These are phyloP conservation scores for Hypericum perforatum DNA, from an alignment of 345 rosid species.

Conservation along the genomic window DNA sequence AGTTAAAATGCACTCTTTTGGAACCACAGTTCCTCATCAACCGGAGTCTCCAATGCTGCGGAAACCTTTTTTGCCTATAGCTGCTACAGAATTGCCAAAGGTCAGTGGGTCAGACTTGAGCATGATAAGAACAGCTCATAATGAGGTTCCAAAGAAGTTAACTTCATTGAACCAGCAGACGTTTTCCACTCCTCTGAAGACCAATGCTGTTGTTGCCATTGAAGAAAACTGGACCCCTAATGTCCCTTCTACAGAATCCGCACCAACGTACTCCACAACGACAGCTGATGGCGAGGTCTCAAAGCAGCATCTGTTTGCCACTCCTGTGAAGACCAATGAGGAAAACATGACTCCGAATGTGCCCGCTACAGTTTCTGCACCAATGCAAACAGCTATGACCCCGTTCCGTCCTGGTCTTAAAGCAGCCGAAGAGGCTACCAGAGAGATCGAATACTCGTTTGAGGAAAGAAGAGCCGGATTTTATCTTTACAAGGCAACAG, in stretches of 20 bases:
- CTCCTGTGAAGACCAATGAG: conserved; percentile 23
- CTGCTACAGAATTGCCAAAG: conserved; percentile 43
- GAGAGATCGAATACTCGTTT: conserved; percentile 69
- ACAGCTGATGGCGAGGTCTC: too few relatives aligned
- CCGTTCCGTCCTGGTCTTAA: conserved; percentile 39
- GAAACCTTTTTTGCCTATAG: conserved; percentile 80
- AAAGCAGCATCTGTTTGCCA: too few relatives aligned
- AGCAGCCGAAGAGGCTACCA: conserved; percentile 25
- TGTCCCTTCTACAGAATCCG: too few relatives aligned
- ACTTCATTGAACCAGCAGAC: conserved; percentile 18
- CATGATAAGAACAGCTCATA: conserved; percentile 18
- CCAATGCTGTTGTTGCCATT: conserved; percentile 3
- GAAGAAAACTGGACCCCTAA: too few relatives aligned
- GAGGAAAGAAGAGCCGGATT: conserved; percentile 91
- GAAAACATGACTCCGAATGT: conserved; percentile 63
- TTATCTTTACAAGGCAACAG: conserved; percentile 28
- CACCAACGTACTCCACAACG: too few relatives aligned
- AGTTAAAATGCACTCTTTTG: conserved; percentile 46
- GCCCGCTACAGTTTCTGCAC: conserved; percentile 56
- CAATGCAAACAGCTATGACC: conserved; percentile 66
- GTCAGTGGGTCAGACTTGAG: conserved; percentile 18
- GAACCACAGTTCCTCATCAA: conserved; percentile 29
- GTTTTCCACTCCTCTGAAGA: conserved; percentile 47
- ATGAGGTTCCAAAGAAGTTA: conserved; percentile 26
- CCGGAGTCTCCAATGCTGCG: conserved; percentile 62